phyloP scores from a whole-genome alignment of 345 rosid genomes.

The Aethionema arabicum region DNA sequence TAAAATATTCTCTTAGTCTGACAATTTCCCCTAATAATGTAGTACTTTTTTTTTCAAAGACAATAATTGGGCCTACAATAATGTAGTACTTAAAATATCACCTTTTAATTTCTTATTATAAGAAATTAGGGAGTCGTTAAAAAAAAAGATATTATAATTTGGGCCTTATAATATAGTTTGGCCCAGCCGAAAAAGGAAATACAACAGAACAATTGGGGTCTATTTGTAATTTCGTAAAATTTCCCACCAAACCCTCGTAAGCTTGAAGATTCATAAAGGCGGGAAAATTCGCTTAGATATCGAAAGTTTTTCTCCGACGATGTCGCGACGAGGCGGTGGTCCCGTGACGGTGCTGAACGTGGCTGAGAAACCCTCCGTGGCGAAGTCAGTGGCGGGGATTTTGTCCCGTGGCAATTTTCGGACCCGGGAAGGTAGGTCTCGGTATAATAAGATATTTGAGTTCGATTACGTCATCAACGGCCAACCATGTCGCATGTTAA shows the following conservation, averaged over 20 bases:
- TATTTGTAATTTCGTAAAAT: conserved; percentile 10
- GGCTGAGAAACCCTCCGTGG: conserved; percentile 99
- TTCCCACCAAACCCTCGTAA: neutral
- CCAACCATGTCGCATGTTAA: conserved; percentile 82
- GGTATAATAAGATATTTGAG: conserved; percentile 91
- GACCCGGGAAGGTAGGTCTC: conserved; percentile 85
- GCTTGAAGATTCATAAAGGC: conserved; percentile 14
- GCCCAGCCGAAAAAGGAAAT: neutral
- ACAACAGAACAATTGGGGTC: neutral
- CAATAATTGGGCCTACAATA: too few relatives aligned
- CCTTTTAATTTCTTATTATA: neutral
- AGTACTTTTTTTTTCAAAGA: too few relatives aligned
- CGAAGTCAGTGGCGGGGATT: conserved; percentile 78
- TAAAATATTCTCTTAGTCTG: too few relatives aligned
- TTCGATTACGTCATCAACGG: conserved; percentile 76
- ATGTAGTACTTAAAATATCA: too few relatives aligned
- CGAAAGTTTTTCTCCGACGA: conserved; percentile 29
- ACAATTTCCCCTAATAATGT: too few relatives aligned
- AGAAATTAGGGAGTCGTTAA: too few relatives aligned
- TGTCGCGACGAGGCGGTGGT: conserved; percentile 57
- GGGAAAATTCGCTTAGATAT: conserved; percentile 34
- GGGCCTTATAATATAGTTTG: neutral
- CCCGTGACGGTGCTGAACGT: conserved; percentile 70
- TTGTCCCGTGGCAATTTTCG: conserved; percentile 67
- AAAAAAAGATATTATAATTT: too few relatives aligned